Percentiles rank a stretch among this genome's conserved stretches.
These are phyloP conservation scores for Hypoxylon subgilvum DNA, from an alignment of 495 filamentous ascomycete species.

Conservation along the genomic window DNA sequence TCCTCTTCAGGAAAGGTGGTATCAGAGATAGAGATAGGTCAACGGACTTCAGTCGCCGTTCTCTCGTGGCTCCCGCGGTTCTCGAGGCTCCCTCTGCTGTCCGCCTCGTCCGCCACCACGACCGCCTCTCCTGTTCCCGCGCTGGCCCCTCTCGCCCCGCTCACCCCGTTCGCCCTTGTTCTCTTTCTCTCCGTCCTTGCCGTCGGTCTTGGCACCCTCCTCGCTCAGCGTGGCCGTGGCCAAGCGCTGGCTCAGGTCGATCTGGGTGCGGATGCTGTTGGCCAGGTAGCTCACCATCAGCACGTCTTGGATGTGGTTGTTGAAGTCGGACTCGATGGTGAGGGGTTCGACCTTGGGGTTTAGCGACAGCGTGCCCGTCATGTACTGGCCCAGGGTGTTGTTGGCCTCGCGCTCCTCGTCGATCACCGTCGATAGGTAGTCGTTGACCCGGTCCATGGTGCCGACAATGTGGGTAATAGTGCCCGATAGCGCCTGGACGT, in stretches of 20 bases:
- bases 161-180: constrained; percentile 49
- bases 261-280: constrained; percentile 98
- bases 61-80: constrained; percentile 39
- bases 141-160: constrained; percentile 46
- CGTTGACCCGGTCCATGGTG: constrained; percentile 86
- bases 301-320: constrained; percentile 98
- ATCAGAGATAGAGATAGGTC: too few relatives aligned
- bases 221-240: constrained; percentile 81
- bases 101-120: constrained; percentile 19
- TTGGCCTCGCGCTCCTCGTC: constrained; percentile 69
- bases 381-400: constrained; percentile 88
- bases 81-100: constrained; percentile 47
- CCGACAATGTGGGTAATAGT: constrained; percentile 82
- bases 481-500: constrained; percentile 85
- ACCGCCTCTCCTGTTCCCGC: constrained; percentile 37
- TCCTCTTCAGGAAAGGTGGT: too few relatives aligned
- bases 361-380: constrained; percentile 88
- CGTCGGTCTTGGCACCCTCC: constrained; percentile 39
- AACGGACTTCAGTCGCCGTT: constrained; percentile 21
- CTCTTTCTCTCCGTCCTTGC: constrained; percentile 54
- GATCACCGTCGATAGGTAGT: constrained; percentile 83
- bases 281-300: constrained; percentile 95
- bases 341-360: constrained; percentile 90
- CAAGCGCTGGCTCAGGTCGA: constrained; percentile 92
- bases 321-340: constrained; percentile 95